These are phyloP conservation scores for Monosporascus sp. DNA, from an alignment of 2,329 filamentous ascomycete genomes.

Conservation along the genomic window DNA sequence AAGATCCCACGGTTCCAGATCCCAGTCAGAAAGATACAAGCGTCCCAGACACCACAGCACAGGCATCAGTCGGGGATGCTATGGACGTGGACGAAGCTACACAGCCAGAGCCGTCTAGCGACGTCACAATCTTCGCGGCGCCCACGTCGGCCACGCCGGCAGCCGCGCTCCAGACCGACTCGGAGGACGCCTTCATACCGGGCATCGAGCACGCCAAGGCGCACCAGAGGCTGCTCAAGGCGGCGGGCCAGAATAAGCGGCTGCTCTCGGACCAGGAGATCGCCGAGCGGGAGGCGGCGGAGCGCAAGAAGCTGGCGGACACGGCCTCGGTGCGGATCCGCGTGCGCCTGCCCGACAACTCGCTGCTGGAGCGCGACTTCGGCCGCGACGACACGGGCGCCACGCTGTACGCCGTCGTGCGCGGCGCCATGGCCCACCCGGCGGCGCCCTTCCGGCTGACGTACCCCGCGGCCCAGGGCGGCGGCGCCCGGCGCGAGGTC, in stretches of 20 bases:
- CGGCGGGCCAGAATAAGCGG: conserved; percentile 63
- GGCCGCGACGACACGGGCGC: conserved; percentile 61
- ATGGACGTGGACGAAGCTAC: conserved; percentile 23
- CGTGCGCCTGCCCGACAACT: conserved; percentile 84
- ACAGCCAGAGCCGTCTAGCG: conserved; percentile 20
- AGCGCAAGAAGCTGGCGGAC: conserved; percentile 58
- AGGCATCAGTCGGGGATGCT: conserved; percentile 9
- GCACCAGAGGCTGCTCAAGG: conserved; percentile 63
- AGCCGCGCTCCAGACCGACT: conserved; percentile 61
- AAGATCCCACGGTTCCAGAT: neutral
- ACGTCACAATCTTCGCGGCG: conserved; percentile 71
- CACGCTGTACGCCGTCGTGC: conserved; percentile 69
- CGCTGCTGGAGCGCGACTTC: conserved; percentile 68
- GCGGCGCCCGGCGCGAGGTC: conserved; percentile 20
- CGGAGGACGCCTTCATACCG: conserved; percentile 71
- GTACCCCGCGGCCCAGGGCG: conserved; percentile 46
- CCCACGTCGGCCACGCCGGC: conserved; percentile 68
- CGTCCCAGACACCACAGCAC: neutral
- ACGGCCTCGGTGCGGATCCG: conserved; percentile 68
- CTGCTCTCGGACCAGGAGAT: conserved; percentile 80
- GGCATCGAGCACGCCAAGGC: conserved; percentile 71
- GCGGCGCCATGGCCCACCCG: conserved; percentile 60
- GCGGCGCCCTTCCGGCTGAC: conserved; percentile 67
- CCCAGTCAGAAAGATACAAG: neutral
- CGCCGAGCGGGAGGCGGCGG: conserved; percentile 60